These are phyloP conservation scores for Teunomyces atbi DNA, from an alignment of 805 yeast genomes.

Conservation along the genomic window DNA sequence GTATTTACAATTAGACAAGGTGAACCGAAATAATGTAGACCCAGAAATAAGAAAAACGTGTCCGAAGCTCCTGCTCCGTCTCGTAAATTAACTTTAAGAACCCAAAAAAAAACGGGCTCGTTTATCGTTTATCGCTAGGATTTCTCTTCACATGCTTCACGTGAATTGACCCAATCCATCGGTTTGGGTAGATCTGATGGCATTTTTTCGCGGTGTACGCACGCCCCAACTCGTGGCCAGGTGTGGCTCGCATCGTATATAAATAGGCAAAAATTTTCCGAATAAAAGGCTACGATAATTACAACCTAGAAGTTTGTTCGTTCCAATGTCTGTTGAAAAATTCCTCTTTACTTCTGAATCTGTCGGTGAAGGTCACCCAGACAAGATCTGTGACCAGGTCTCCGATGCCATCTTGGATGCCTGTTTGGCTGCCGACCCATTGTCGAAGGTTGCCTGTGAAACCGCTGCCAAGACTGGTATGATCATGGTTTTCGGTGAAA, in stretches of 20 bases:
- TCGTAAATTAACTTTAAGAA: neutral
- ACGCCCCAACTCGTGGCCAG: conserved; percentile 3
- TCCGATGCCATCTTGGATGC: conserved; percentile 98
- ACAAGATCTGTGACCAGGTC: conserved; percentile 97
- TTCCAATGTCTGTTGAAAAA: conserved; percentile 23
- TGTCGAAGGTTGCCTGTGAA: conserved; percentile 98
- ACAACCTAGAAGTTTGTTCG: neutral
- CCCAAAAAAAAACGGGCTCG: neutral
- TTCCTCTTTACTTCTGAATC: conserved; percentile 82
- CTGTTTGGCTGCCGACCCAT: conserved; percentile 91
- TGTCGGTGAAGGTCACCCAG: conserved; percentile 95
- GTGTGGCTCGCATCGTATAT: conserved; percentile 5
- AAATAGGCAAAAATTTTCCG: conserved; percentile 1
- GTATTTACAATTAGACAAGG: too few species aligned
- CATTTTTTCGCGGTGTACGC: neutral
- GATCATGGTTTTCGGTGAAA: conserved; percentile 99
- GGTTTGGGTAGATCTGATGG: neutral
- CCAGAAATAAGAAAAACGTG: too few species aligned
- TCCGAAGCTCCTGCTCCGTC: too few species aligned
- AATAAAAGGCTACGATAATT: neutral
- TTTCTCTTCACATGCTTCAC: conserved; percentile 1
- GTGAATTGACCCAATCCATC: conserved; percentile 4
- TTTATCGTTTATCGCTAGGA: neutral
- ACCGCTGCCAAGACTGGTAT: conserved; percentile 99
- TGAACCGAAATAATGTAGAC: too few species aligned